phyloP scores from a whole-genome alignment of 192 early-diverging fungal genomes.

The Coemansia sp. region DNA sequence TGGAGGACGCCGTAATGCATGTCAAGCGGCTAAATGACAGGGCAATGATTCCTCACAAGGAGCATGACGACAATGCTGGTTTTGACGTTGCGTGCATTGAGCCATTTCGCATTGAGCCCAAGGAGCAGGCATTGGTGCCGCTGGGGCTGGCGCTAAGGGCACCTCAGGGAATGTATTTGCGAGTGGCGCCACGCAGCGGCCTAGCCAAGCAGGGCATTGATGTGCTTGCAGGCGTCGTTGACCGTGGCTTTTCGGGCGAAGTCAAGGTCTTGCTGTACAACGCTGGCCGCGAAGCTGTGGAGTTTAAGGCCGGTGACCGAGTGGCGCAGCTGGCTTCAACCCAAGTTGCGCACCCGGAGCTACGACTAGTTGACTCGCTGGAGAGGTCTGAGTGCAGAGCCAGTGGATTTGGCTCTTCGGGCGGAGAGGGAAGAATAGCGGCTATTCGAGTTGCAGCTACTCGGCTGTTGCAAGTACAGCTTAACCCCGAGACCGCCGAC shows the following conservation, averaged over 20 bases:
- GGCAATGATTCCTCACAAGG: not conserved
- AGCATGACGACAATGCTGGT: not conserved
- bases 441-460: not conserved
- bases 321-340: not conserved
- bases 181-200: not conserved
- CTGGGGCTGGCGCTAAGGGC: not conserved
- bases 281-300: not conserved
- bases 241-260: not conserved
- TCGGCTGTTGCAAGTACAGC: too few relatives aligned
- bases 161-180: not conserved
- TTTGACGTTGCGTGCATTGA: not conserved
- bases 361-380: not conserved
- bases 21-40: not conserved
- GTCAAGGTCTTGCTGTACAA: constrained; percentile 2
- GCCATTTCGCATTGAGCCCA: not conserved
- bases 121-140: not conserved
- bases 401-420: not conserved
- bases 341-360: not conserved
- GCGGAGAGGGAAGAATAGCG: not conserved
- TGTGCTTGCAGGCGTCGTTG: not conserved
- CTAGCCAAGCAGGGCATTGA: not conserved
- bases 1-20: not conserved
- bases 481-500: too few relatives aligned
- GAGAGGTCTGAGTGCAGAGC: not conserved
- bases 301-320: not conserved